phyloP scores from a whole-genome alignment of 345 rosid genomes.

The Abelmoschus esculentus region DNA sequence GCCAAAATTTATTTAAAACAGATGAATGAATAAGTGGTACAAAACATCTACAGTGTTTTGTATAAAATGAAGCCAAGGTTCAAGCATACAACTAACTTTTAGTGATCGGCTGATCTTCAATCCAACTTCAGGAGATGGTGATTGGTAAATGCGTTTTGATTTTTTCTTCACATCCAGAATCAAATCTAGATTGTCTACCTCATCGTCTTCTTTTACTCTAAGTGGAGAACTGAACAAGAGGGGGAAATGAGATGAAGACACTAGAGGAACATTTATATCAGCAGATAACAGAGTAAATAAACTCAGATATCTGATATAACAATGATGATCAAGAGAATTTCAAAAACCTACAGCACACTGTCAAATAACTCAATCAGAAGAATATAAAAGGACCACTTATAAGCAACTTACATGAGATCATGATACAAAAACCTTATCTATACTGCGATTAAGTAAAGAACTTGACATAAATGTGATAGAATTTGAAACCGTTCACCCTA shows the following conservation, averaged over 20 bases:
- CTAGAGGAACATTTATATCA: not conserved
- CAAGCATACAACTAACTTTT: conserved; percentile 45
- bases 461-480: not conserved
- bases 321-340: not conserved
- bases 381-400: too few species aligned
- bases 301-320: not conserved
- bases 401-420: too few species aligned
- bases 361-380: too few species aligned
- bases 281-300: not conserved
- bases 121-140: conserved; percentile 77
- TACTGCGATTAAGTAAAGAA: not conserved
- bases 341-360: too few species aligned
- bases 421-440: too few species aligned
- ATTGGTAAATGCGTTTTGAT: conserved; percentile 63
- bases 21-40: too few species aligned
- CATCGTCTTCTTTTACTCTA: conserved; percentile 72
- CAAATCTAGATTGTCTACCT: conserved; percentile 69
- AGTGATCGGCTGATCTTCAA: conserved; percentile 69
- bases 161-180: conserved; percentile 48
- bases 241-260: not conserved
- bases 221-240: conserved; percentile 49
- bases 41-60: not conserved
- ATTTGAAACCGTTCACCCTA: not conserved
- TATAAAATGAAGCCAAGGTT: not conserved
- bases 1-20: not conserved